Evolutionary conservation across 2,329 filamentous ascomycete genomes (phyloP).

Genomic region (Cytospora chrysosperma): DNA sequence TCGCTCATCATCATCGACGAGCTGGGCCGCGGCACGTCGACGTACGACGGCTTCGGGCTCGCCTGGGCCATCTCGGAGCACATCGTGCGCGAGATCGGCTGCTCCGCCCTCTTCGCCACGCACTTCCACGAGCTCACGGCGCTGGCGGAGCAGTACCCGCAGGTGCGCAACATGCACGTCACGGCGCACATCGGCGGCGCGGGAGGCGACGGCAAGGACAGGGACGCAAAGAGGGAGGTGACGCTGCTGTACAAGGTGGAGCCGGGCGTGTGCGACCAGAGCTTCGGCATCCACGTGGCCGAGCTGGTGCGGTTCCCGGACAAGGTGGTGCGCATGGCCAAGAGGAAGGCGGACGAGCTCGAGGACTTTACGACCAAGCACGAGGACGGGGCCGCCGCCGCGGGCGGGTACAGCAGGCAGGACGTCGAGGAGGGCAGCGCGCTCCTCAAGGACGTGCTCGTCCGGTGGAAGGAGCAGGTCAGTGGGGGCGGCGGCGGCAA

Average conservation of each 20-base stretch:
- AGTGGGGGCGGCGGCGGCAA: conserved; percentile 53
- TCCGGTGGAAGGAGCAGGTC: conserved; percentile 81
- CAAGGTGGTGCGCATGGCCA: conserved; percentile 99
- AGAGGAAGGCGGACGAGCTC: conserved; percentile 94
- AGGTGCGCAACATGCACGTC: conserved; percentile 91
- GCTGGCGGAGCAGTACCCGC: conserved; percentile 78
- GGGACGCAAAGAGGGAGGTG: conserved; percentile 70
- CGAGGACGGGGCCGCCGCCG: conserved; percentile 48
- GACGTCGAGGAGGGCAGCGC: conserved; percentile 88
- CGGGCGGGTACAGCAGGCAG: conserved; percentile 68
- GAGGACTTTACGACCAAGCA: conserved; percentile 90
- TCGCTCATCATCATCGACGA: conserved; percentile 99
- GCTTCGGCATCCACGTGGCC: conserved; percentile 96
- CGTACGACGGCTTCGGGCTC: conserved; percentile 97
- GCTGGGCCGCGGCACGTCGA: conserved; percentile 91
- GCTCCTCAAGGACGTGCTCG: conserved; percentile 78
- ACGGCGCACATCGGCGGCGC: conserved; percentile 81
- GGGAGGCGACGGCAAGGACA: conserved; percentile 33
- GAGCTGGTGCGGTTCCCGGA: conserved; percentile 94
- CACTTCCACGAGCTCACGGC: conserved; percentile 98
- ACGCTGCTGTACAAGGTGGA: conserved; percentile 97
- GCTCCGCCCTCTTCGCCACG: conserved; percentile 92
- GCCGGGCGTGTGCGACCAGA: conserved; percentile 93
- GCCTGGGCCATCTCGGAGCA: conserved; percentile 99
- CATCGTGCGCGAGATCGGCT: conserved; percentile 92